Evolutionary conservation across 257 asterid genomes (phyloP), one percentile per base, ranked within the genome.

Genomic region (Nicotiana obtusifolia): DNA sequence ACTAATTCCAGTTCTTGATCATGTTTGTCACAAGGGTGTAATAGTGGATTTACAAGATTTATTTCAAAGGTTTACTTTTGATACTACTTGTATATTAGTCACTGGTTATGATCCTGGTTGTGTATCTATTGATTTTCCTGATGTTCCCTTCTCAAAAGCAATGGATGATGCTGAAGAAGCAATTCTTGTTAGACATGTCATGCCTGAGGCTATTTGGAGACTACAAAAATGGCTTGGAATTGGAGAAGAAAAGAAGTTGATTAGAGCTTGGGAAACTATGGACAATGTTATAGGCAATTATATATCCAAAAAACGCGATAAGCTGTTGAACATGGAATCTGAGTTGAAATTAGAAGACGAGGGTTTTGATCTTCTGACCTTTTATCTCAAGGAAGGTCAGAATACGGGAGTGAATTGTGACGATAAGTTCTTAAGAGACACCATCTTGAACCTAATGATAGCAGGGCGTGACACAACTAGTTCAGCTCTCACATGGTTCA

Each of bases 81-180:
- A 92, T 73, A 87, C 89, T 11, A 90, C 94, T 7, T 89, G 91
- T 30, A 66, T 78, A 41, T 44, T 92, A 69, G 89, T 92, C n/a
- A 90, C 93, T 1, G 93, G 94, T 0, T 89, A 82, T 35, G 94
- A 92, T 73, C 97, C 94, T 0, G 97, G 97, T 10, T 90, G 97
- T 77, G 67, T 92, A 35, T 88, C 97, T 0, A 5, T 78, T 2
- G 86, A 87, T 6, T 76, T 92, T 3, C 94, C 93, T 0, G 89
- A 89, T 8, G 94, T 90, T 4, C 93, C 90, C 2, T 92, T 92
- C 37, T 87, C 93, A 0, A 85, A 68, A 79, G 97, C 97, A 15
- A 85, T 92, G 92, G 97, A 92, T 52, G 91, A 87, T n/a, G 95
- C 82, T 0, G 95, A 92, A 80, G 92, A 90, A 20, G 93, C 91